These are phyloP conservation scores for Incumbomyces lentus DNA, from an alignment of 2,329 filamentous ascomycete genomes.

Conservation along the genomic window DNA sequence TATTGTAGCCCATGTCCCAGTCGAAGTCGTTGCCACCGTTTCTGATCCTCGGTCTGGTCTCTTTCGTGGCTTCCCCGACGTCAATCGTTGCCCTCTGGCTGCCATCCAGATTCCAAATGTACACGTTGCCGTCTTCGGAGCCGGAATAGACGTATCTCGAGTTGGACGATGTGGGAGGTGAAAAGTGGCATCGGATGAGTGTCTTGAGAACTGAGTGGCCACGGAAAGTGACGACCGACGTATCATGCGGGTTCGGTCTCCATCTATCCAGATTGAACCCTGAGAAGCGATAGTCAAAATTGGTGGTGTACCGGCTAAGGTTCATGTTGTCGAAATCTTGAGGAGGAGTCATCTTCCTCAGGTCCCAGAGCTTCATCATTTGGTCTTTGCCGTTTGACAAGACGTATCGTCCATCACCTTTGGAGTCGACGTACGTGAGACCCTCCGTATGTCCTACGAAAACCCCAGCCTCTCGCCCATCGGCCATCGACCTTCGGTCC, in stretches of 20 bases:
- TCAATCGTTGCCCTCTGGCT: slow-evolving; percentile 70
- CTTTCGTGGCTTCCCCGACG: slow-evolving; percentile 59
- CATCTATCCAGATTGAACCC: slow-evolving; percentile 42
- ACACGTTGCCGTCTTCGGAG: slow-evolving; percentile 78
- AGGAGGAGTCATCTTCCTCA: slow-evolving; percentile 76
- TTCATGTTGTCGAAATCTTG: slow-evolving; percentile 43
- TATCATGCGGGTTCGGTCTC: slow-evolving; percentile 66
- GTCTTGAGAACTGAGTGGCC: slow-evolving; percentile 84
- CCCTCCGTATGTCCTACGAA: slow-evolving; percentile 58
- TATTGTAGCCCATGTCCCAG: slow-evolving; percentile 28
- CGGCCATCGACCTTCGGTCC: slow-evolving; percentile 66
- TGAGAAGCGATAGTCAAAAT: slow-evolving; percentile 54
- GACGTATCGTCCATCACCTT: slow-evolving; percentile 81
- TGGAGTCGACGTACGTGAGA: slow-evolving; percentile 61
- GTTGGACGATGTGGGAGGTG: slow-evolving; percentile 73
- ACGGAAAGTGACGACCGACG: slow-evolving; percentile 84
- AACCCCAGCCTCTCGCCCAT: slow-evolving; percentile 52
- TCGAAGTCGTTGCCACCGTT: slow-evolving; percentile 49
- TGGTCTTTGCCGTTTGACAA: slow-evolving; percentile 94
- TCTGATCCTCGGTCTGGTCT: slow-evolving; percentile 46
- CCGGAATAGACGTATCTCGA: slow-evolving; percentile 89
- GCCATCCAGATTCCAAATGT: slow-evolving; percentile 87
- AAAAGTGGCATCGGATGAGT: slow-evolving; percentile 90
- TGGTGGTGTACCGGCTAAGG: slow-evolving; percentile 42
- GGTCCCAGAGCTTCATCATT: slow-evolving; percentile 93